Evolutionary conservation across 176 grass and related monocot species (phyloP).

Genomic region (Cenchrus purpureus): DNA sequence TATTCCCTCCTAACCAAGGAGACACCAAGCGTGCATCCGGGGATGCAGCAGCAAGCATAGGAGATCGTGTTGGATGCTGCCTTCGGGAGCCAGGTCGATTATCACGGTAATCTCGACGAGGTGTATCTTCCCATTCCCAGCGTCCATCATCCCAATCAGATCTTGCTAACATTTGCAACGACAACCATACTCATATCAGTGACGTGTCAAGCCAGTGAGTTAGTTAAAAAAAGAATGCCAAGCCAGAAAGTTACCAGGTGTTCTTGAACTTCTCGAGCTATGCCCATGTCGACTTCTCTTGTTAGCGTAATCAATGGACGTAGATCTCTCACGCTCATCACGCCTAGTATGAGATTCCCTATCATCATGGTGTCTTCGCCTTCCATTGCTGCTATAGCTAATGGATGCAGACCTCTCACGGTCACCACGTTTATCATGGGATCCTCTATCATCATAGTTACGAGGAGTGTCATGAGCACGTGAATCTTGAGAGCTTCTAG

Average conservation of each 20-base stretch:
- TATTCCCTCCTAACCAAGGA: constrained; percentile 80
- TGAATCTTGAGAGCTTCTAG: constrained; percentile 63
- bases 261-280: constrained; percentile 69
- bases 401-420: constrained; percentile 41
- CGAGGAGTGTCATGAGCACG: constrained; percentile 44
- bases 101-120: constrained; percentile 64
- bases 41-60: constrained; percentile 87
- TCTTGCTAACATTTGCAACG: constrained; percentile 54
- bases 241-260: constrained; percentile 61
- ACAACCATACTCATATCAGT: constrained; percentile 25
- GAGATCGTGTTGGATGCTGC: constrained; percentile 66
- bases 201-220: constrained; percentile 25
- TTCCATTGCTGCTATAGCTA: constrained; percentile 55
- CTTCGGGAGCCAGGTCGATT: constrained; percentile 58
- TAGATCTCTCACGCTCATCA: constrained; percentile 56
- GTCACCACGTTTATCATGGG: constrained; percentile 40
- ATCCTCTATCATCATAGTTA: constrained; percentile 47
- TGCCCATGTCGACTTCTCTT: constrained; percentile 72
- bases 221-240: constrained; percentile 29
- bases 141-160: constrained; percentile 89
- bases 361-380: constrained; percentile 58
- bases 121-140: constrained; percentile 98
- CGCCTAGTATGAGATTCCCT: constrained; percentile 51
- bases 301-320: constrained; percentile 52
- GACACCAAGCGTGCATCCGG: constrained; percentile 95